These are phyloP conservation scores for Rhodosporidiobolus sp. DNA, from an alignment of 768 basidiomycete species.

Conservation along the genomic window DNA sequence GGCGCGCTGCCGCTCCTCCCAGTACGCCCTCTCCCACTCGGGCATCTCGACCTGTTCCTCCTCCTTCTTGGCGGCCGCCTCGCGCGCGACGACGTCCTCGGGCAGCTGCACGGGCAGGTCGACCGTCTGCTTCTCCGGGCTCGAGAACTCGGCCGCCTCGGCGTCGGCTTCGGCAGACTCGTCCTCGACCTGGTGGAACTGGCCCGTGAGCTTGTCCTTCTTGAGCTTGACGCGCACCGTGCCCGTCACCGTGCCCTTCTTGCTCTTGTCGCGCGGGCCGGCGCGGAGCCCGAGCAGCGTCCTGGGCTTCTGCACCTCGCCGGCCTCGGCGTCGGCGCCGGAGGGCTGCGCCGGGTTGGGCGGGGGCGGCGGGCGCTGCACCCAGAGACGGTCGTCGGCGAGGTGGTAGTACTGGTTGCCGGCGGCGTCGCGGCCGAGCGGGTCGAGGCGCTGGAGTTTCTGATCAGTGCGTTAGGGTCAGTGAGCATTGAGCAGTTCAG, in stretches of 20 bases:
- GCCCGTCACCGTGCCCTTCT: conserved; percentile 30
- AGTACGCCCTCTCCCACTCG: conserved; percentile 40
- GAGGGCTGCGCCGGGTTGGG: conserved; percentile 2
- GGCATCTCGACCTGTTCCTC: conserved; percentile 36
- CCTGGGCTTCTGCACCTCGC: neutral
- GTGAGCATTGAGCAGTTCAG: neutral
- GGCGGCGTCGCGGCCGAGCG: conserved; percentile 27
- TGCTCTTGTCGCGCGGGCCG: conserved; percentile 24
- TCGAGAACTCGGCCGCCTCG: conserved; percentile 9
- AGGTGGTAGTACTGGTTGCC: conserved; percentile 36
- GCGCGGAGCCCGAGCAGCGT: conserved; percentile 13
- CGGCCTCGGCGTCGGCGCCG: neutral
- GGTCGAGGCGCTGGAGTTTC: conserved; percentile 30
- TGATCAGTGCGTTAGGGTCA: neutral
- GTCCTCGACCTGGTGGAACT: conserved; percentile 21
- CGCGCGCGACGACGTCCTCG: neutral
- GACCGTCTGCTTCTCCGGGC: conserved; percentile 4
- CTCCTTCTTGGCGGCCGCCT: conserved; percentile 11
- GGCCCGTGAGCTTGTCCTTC: conserved; percentile 23
- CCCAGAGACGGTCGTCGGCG: conserved; percentile 40
- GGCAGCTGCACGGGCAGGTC: neutral
- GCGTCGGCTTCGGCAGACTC: conserved; percentile 30
- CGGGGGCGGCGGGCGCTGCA: conserved; percentile 26
- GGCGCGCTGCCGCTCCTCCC: conserved; percentile 32
- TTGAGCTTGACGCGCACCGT: conserved; percentile 29